Conservation (phyloP, 2,329 filamentous ascomycete species). For the Exophiala sideris region DNA sequence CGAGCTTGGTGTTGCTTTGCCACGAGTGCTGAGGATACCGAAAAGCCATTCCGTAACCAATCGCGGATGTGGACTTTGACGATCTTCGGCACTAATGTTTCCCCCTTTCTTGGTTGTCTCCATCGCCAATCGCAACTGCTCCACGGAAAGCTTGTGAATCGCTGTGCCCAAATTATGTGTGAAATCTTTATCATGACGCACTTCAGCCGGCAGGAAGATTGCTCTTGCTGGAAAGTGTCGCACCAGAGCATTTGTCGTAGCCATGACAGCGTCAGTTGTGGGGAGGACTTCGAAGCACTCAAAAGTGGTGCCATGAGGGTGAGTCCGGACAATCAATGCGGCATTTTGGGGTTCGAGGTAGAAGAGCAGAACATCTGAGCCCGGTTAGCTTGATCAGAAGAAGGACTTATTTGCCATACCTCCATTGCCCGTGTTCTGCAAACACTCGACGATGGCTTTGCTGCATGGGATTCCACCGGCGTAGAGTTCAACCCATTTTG, state of each 20-base stretch:
- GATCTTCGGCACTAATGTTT: slow-evolving; percentile 37
- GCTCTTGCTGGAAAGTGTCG: slow-evolving; percentile 46
- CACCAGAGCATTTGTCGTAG: slow-evolving; percentile 37
- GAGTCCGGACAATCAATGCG: slow-evolving; percentile 41
- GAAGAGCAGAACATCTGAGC: slow-evolving; percentile 36
- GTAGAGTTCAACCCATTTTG: slow-evolving; percentile 9
- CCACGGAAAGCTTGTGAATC: slow-evolving; percentile 37
- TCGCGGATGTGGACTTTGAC: slow-evolving; percentile 50
- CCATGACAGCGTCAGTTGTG: slow-evolving; percentile 37
- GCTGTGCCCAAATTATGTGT: slow-evolving; percentile 31
- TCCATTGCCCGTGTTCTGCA: slow-evolving; percentile 5
- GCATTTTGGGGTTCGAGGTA: slow-evolving; percentile 49
- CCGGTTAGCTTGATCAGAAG: not conserved
- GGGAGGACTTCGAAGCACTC: slow-evolving; percentile 51
- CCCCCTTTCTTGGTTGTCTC: slow-evolving; percentile 40
- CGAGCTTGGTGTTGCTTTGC: slow-evolving; percentile 25
- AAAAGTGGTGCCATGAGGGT: slow-evolving; percentile 28
- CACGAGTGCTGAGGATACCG: slow-evolving; percentile 42
- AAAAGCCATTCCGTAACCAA: slow-evolving; percentile 54
- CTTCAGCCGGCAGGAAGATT: slow-evolving; percentile 31
- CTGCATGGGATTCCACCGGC: slow-evolving; percentile 17
- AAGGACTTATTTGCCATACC: slow-evolving; percentile 3
- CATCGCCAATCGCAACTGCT: slow-evolving; percentile 35
- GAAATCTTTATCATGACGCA: slow-evolving; percentile 29
- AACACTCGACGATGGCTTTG: not conserved